phyloP scores from a whole-genome alignment of 2,329 filamentous ascomycete genomes.

The Ceratocystis harringtonii region DNA sequence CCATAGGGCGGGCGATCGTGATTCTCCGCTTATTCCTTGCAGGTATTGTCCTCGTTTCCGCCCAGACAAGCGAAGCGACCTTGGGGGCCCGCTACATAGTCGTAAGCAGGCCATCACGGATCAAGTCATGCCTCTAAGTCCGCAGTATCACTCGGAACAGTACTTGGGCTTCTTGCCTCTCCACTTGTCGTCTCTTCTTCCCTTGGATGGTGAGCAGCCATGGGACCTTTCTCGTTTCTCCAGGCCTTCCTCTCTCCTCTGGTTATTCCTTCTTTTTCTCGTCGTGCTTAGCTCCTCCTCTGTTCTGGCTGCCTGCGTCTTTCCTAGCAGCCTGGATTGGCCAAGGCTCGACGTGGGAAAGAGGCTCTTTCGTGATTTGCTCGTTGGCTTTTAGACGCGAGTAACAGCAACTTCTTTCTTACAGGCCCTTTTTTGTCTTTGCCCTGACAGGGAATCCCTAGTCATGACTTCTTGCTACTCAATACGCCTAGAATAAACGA shows the following conservation, averaged over 20 bases:
- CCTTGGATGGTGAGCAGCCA: not conserved
- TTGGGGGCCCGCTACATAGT: not conserved
- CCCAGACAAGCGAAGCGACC: no score
- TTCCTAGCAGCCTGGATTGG: not conserved
- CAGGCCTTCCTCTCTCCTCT: not conserved
- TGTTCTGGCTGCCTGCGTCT: not conserved
- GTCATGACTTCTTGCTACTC: not conserved
- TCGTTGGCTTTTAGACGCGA: not conserved
- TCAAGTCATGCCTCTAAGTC: constrained; percentile 9
- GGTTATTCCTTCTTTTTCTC: not conserved
- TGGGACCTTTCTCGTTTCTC: not conserved
- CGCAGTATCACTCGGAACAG: constrained; percentile 9
- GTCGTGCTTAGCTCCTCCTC: not conserved
- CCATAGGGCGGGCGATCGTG: no score
- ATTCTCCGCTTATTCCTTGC: no score
- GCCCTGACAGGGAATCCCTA: not conserved
- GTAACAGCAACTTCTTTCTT: not conserved
- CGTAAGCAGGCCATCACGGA: not conserved
- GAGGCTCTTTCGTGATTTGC: not conserved
- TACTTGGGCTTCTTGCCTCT: not conserved
- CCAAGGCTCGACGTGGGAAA: not conserved
- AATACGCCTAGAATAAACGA: not conserved
- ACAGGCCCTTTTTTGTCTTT: not conserved
- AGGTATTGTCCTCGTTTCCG: not conserved
- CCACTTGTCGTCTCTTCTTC: not conserved